A percentile compares a stretch with the other conserved stretches of the same genome.
phyloP scores from a whole-genome alignment of 306 rosid species.

The Vigna angularis region DNA sequence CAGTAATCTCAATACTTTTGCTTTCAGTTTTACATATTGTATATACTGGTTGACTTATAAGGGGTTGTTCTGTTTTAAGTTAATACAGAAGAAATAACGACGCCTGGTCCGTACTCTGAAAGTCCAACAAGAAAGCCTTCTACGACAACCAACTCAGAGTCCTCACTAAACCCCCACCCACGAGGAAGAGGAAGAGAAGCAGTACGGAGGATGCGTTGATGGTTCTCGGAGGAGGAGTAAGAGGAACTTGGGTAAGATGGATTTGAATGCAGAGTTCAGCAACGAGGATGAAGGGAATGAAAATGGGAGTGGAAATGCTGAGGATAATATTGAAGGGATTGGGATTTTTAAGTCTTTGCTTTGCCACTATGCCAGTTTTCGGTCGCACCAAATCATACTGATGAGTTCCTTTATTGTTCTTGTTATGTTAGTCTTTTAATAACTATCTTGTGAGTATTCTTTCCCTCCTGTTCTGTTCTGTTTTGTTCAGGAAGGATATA shows the following conservation, averaged over 20 bases:
- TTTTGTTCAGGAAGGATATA: slow-evolving; percentile 35
- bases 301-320: slow-evolving; percentile 54
- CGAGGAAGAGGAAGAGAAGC: slow-evolving; percentile 36
- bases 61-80: no score
- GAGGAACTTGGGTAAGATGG: slow-evolving; percentile 78
- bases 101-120: slow-evolving; percentile 81
- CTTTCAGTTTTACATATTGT: no score
- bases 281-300: slow-evolving; percentile 64
- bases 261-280: slow-evolving; percentile 95
- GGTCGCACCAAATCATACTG: no score
- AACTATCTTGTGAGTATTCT: background rate
- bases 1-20: no score
- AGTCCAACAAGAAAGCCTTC: slow-evolving; percentile 59
- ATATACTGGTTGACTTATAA: no score
- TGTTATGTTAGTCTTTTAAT: slow-evolving; percentile 35
- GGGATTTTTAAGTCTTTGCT: slow-evolving; percentile 61
- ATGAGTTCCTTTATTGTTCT: slow-evolving; percentile 32
- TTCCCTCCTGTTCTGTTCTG: slow-evolving; percentile 7
- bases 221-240: slow-evolving; percentile 68
- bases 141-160: slow-evolving; percentile 66
- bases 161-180: slow-evolving; percentile 47
- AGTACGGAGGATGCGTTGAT: slow-evolving; percentile 51
- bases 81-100: slow-evolving; percentile 43
- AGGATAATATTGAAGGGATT: slow-evolving; percentile 87
- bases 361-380: no score